These are phyloP conservation scores for Penicillium sp. DNA, from an alignment of 2,329 filamentous ascomycete genomes.

Conservation along the genomic window DNA sequence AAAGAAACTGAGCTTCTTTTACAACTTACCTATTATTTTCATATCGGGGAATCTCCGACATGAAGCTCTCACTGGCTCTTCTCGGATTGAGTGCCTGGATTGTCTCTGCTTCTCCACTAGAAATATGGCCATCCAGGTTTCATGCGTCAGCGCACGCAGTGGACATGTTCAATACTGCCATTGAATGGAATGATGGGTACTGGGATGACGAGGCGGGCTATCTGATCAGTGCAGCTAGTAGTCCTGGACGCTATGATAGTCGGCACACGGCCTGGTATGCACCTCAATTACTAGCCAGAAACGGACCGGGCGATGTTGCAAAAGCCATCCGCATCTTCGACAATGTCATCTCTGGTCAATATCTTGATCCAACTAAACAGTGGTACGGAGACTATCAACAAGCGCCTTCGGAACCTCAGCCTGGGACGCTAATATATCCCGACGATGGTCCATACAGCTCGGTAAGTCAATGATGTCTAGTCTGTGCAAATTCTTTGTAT, in stretches of 20 bases:
- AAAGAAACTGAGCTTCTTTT: background rate
- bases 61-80: slow-evolving; percentile 1
- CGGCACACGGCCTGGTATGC: slow-evolving; percentile 22
- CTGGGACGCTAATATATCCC: slow-evolving; percentile 14
- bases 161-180: slow-evolving; percentile 18
- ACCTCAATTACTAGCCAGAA: slow-evolving; percentile 17
- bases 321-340: slow-evolving; percentile 19
- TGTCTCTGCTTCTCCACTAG: background rate
- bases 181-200: slow-evolving; percentile 19
- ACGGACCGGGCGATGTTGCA: slow-evolving; percentile 14
- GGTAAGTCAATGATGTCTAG: background rate
- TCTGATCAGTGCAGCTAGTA: slow-evolving; percentile 11
- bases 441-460: slow-evolving; percentile 13
- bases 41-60: background rate
- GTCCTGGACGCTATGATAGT: slow-evolving; percentile 16
- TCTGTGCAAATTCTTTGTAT: background rate
- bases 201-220: slow-evolving; percentile 18
- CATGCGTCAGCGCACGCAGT: background rate
- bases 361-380: slow-evolving; percentile 14
- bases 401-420: slow-evolving; percentile 15
- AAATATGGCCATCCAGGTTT: background rate
- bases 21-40: background rate
- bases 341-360: slow-evolving; percentile 20
- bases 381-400: slow-evolving; percentile 23
- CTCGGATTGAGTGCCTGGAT: background rate